Percentiles rank a stretch among this genome's conserved stretches.
Conservation (phyloP, 2,329 filamentous ascomycete genomes). For the Alternaria hordeiaustralica region DNA sequence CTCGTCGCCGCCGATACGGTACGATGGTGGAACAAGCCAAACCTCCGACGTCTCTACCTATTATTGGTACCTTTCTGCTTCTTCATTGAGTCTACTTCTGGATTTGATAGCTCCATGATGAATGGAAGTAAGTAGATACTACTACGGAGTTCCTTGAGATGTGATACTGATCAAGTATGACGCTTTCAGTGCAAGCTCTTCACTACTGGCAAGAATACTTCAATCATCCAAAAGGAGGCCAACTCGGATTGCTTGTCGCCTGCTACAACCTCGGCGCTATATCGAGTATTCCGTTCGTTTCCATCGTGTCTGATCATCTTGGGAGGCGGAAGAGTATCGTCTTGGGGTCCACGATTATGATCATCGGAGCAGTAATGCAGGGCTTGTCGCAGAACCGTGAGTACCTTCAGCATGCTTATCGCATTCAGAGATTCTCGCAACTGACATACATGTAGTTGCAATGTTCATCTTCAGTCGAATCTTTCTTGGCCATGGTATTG, state of each 20-base stretch:
- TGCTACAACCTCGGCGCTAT: slow-evolving; percentile 67
- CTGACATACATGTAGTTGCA: slow-evolving; percentile 25
- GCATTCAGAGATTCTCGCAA: not conserved
- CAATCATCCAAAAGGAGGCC: slow-evolving; percentile 52
- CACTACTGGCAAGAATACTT: slow-evolving; percentile 56
- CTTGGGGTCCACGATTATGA: slow-evolving; percentile 61
- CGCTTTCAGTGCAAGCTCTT: slow-evolving; percentile 47
- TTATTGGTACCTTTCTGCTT: slow-evolving; percentile 66
- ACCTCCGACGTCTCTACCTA: slow-evolving; percentile 63
- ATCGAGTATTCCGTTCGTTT: slow-evolving; percentile 64
- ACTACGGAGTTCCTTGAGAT: not conserved
- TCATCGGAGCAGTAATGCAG: slow-evolving; percentile 64
- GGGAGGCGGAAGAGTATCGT: slow-evolving; percentile 66
- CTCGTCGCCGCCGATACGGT: slow-evolving; percentile 48
- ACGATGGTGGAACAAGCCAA: slow-evolving; percentile 66
- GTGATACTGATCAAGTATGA: slow-evolving; percentile 36
- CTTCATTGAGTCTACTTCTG: slow-evolving; percentile 68
- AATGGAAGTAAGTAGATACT: not conserved
- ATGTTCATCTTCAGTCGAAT: slow-evolving; percentile 68
- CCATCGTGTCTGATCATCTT: slow-evolving; percentile 61
- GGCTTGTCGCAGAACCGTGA: slow-evolving; percentile 55
- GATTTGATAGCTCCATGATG: slow-evolving; percentile 54
- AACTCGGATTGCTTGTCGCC: slow-evolving; percentile 63
- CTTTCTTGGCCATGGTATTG: slow-evolving; percentile 71
- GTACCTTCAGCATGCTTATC: not conserved